phyloP scores from a whole-genome alignment of 2,329 filamentous ascomycete genomes.

The Lachnellula cervina region DNA sequence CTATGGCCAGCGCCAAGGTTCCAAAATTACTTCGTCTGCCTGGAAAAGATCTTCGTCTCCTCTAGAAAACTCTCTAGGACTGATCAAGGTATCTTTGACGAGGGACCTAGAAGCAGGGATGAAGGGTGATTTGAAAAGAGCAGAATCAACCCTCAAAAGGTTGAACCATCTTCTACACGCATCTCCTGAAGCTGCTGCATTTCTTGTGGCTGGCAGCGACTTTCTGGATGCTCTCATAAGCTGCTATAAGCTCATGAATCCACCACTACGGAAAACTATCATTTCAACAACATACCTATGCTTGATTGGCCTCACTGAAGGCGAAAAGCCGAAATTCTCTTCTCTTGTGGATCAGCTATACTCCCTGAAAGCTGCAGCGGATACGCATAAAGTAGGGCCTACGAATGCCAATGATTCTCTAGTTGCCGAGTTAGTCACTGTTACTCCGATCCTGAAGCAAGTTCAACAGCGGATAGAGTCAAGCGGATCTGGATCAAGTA shows the following conservation, averaged over 20 bases:
- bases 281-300: slow-evolving; percentile 72
- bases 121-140: slow-evolving; percentile 47
- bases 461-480: slow-evolving; percentile 51
- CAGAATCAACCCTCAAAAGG: slow-evolving; percentile 50
- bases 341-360: slow-evolving; percentile 80
- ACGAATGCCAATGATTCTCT: slow-evolving; percentile 62
- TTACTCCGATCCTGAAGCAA: slow-evolving; percentile 67
- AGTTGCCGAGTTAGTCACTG: slow-evolving; percentile 76
- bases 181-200: slow-evolving; percentile 51
- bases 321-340: slow-evolving; percentile 63
- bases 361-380: slow-evolving; percentile 66
- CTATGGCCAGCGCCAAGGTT: slow-evolving; percentile 59
- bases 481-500: slow-evolving; percentile 45
- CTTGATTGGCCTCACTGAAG: slow-evolving; percentile 64
- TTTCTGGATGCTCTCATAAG: slow-evolving; percentile 72
- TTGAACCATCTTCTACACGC: slow-evolving; percentile 61
- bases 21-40: slow-evolving; percentile 45
- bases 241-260: slow-evolving; percentile 61
- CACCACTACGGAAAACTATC: slow-evolving; percentile 60
- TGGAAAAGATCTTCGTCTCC: slow-evolving; percentile 47
- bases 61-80: slow-evolving; percentile 52
- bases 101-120: slow-evolving; percentile 58
- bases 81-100: slow-evolving; percentile 58
- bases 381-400: slow-evolving; percentile 54
- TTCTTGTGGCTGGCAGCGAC: slow-evolving; percentile 81